A percentile compares a stretch with the other conserved stretches of the same genome.
Conservation (phyloP, 2,329 filamentous ascomycete species). For the Colletotrichum tropicicola region DNA sequence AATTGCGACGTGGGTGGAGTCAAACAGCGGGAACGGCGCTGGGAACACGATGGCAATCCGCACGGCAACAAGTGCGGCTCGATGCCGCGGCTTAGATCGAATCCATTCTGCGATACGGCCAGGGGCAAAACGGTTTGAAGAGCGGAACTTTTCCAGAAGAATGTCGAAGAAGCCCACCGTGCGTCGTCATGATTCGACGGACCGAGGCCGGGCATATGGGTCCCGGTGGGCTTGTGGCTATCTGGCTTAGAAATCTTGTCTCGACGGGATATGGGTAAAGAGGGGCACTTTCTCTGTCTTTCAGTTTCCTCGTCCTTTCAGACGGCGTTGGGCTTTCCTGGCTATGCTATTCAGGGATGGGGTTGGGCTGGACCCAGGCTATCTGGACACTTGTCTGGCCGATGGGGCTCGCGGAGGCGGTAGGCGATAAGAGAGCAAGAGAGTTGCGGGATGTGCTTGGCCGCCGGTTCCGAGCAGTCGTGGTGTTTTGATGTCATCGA, state of each 20-base stretch:
- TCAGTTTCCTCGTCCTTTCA: background rate
- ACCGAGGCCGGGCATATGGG: background rate
- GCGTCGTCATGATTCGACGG: conserved; percentile 14
- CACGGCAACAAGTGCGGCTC: conserved; percentile 19
- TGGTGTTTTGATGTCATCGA: conserved; percentile 27
- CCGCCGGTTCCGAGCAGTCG: conserved; percentile 10
- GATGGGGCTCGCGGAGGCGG: background rate
- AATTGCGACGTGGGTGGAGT: conserved; percentile 13
- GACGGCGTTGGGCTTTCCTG: conserved; percentile 9
- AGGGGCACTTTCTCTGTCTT: background rate
- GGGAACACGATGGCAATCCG: conserved; percentile 4
- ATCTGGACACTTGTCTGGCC: too few relatives aligned
- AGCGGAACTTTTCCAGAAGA: conserved; percentile 25
- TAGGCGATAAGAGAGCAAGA: background rate
- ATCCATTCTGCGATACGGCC: background rate
- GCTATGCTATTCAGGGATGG: too few relatives aligned
- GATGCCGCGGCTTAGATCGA: conserved; percentile 20
- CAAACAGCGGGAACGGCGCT: conserved; percentile 21
- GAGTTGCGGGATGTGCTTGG: background rate
- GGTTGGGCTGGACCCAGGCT: background rate
- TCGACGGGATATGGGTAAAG: background rate
- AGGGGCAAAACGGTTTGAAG: background rate
- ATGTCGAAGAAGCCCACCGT: conserved; percentile 9
- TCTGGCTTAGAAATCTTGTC: conserved; percentile 25
- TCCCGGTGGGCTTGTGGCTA: conserved; percentile 7